Evolutionary conservation across 345 rosid species (phyloP).

Genomic region (Raphanus sativus): DNA sequence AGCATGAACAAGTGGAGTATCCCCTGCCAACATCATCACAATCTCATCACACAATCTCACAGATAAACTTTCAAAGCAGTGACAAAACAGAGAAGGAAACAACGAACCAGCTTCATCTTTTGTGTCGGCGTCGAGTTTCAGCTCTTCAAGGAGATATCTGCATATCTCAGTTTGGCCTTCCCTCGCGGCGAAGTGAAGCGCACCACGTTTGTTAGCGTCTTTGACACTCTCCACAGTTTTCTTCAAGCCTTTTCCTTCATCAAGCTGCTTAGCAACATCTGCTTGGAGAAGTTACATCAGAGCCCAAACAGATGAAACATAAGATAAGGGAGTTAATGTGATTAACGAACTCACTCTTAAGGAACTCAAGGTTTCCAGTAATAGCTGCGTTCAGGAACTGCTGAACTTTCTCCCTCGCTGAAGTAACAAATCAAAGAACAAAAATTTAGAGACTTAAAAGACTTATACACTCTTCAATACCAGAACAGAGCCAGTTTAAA

Average conservation of each 20-base stretch:
- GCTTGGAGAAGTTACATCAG: constrained; percentile 23
- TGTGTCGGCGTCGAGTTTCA: constrained; percentile 61
- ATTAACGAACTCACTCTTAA: constrained; percentile 59
- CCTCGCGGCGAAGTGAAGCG: constrained; percentile 91
- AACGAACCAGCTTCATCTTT: constrained; percentile 90
- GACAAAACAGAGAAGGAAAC: too few relatives aligned
- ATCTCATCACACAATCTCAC: too few relatives aligned
- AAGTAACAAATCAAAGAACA: constrained; percentile 17
- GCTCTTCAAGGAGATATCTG: constrained; percentile 76
- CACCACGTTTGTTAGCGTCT: constrained; percentile 92
- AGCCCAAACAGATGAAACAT: background rate
- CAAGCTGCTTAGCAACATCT: constrained; percentile 75
- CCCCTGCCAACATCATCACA: too few relatives aligned
- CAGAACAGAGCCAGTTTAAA: background rate
- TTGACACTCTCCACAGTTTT: constrained; percentile 72
- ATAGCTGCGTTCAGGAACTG: constrained; percentile 66
- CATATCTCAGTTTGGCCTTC: constrained; percentile 85
- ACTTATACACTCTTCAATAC: background rate
- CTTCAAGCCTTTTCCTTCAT: constrained; percentile 67
- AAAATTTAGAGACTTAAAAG: constrained; percentile 1
- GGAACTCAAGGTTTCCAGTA: constrained; percentile 78
- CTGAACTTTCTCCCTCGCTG: constrained; percentile 77
- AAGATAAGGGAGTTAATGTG: background rate
- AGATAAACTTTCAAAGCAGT: too few relatives aligned
- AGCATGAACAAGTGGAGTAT: constrained; percentile 92